These are phyloP conservation scores for Gracilaria domingensis DNA, from an alignment of 23 red algal species.

Conservation along the genomic window DNA sequence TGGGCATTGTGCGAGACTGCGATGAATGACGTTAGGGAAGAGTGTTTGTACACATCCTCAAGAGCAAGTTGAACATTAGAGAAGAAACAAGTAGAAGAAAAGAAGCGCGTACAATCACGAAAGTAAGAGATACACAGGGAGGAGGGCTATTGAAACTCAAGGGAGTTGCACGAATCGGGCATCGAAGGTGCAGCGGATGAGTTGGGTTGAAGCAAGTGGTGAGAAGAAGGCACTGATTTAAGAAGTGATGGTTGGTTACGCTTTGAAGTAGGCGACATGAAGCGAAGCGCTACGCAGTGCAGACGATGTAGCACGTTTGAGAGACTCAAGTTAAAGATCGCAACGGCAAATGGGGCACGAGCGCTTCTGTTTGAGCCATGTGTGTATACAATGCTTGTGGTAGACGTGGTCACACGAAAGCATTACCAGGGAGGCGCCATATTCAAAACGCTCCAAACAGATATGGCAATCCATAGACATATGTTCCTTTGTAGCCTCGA, in stretches of 20 bases:
- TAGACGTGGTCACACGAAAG: slow-evolving; percentile 68
- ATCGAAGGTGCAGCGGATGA: background rate
- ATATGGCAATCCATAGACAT: slow-evolving; percentile 50
- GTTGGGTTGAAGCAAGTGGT: background rate
- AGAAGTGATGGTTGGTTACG: slow-evolving; percentile 15
- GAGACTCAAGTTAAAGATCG: slow-evolving; percentile 40
- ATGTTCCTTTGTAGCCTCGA: slow-evolving; percentile 46
- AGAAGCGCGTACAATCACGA: background rate
- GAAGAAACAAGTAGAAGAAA: background rate
- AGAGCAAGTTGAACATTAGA: background rate
- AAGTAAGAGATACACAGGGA: background rate
- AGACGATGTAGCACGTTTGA: background rate
- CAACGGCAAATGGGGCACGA: slow-evolving; percentile 69
- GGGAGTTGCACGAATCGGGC: no score
- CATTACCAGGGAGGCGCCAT: slow-evolving; percentile 60
- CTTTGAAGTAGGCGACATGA: background rate
- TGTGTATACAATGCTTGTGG: slow-evolving; percentile 77
- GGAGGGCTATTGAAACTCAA: background rate
- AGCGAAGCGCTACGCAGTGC: background rate
- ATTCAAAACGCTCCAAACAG: slow-evolving; percentile 72
- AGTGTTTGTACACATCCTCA: background rate
- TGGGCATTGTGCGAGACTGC: background rate
- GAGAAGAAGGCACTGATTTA: background rate
- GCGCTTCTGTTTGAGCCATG: slow-evolving; percentile 69
- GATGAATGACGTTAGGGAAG: background rate